These are phyloP conservation scores for Colletotrichum costaricense DNA, from an alignment of 2,329 filamentous ascomycete species.

Conservation along the genomic window DNA sequence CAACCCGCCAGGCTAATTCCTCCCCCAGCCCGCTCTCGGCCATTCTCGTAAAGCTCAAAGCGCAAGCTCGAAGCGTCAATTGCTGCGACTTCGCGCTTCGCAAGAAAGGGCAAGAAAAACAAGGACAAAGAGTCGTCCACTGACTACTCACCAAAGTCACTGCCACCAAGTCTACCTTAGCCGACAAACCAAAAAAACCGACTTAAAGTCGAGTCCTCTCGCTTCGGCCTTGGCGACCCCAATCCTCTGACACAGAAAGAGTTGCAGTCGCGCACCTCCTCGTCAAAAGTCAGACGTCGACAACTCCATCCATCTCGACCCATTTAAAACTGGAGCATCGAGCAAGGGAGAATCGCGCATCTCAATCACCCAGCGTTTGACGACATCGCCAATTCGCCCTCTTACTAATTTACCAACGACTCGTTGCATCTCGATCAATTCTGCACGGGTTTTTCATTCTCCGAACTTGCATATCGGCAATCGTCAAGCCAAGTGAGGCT, in stretches of 20 bases:
- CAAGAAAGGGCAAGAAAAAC: neutral
- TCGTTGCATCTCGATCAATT: neutral
- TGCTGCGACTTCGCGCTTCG: neutral
- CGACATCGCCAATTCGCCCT: slow-evolving; percentile 26
- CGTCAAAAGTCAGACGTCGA: slow-evolving; percentile 8
- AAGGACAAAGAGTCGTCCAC: slow-evolving; percentile 23
- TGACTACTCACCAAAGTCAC: too few relatives aligned
- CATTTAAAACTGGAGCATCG: slow-evolving; percentile 28
- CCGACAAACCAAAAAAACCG: neutral
- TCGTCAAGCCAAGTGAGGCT: neutral
- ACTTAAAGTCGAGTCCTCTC: slow-evolving; percentile 10
- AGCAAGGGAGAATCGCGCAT: slow-evolving; percentile 34
- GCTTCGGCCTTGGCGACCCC: slow-evolving; percentile 1
- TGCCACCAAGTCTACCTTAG: neutral
- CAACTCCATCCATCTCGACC: slow-evolving; percentile 24
- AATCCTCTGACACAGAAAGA: slow-evolving; percentile 16
- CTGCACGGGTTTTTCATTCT: neutral
- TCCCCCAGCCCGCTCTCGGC: slow-evolving; percentile 32
- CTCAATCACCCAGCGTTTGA: slow-evolving; percentile 22
- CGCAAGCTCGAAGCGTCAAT: slow-evolving; percentile 24
- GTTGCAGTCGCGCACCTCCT: slow-evolving; percentile 2
- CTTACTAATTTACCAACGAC: neutral
- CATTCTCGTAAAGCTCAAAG: slow-evolving; percentile 34
- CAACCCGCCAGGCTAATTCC: slow-evolving; percentile 21
- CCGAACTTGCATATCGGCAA: neutral